Evolutionary conservation across 495 filamentous ascomycete genomes (phyloP).

Genomic region (Aspergillus conjunctus): DNA sequence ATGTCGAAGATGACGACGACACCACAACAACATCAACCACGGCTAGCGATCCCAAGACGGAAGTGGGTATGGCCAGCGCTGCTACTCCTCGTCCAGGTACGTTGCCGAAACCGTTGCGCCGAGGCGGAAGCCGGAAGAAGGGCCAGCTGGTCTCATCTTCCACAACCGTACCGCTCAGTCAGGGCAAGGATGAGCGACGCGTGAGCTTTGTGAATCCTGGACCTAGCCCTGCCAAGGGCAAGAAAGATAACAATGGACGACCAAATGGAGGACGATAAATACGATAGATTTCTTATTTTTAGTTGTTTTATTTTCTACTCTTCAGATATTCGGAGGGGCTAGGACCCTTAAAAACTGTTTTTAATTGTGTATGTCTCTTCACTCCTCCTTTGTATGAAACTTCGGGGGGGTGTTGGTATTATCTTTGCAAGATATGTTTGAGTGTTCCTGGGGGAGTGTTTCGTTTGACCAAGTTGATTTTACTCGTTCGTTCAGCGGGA

Average conservation of each 20-base stretch:
- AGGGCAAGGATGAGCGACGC: slow-evolving; percentile 46
- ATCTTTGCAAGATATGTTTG: slow-evolving; percentile 5
- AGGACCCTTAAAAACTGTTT: slow-evolving; percentile 6
- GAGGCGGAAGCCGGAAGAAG: slow-evolving; percentile 46
- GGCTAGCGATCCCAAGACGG: slow-evolving; percentile 39
- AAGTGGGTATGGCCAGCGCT: slow-evolving; percentile 39
- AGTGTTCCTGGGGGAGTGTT: not conserved
- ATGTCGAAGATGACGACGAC: slow-evolving; percentile 56
- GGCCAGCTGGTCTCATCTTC: slow-evolving; percentile 44
- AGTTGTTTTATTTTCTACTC: slow-evolving; percentile 7
- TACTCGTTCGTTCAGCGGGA: not conserved
- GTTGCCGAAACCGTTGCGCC: slow-evolving; percentile 49
- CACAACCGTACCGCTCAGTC: slow-evolving; percentile 50
- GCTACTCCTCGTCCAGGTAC: slow-evolving; percentile 33
- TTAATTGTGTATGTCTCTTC: slow-evolving; percentile 14
- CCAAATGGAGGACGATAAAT: slow-evolving; percentile 22
- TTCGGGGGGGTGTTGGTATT: slow-evolving; percentile 12
- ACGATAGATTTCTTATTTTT: slow-evolving; percentile 22
- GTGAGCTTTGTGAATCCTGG: slow-evolving; percentile 52
- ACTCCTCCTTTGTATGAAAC: slow-evolving; percentile 27
- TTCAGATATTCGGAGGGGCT: slow-evolving; percentile 12
- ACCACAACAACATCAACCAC: slow-evolving; percentile 35
- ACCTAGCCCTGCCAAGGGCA: slow-evolving; percentile 30
- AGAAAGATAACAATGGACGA: slow-evolving; percentile 30
- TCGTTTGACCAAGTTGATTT: slow-evolving; percentile 4